Evolutionary conservation across 345 rosid genomes (phyloP).

Genomic region (Pelargonium nanum): DNA sequence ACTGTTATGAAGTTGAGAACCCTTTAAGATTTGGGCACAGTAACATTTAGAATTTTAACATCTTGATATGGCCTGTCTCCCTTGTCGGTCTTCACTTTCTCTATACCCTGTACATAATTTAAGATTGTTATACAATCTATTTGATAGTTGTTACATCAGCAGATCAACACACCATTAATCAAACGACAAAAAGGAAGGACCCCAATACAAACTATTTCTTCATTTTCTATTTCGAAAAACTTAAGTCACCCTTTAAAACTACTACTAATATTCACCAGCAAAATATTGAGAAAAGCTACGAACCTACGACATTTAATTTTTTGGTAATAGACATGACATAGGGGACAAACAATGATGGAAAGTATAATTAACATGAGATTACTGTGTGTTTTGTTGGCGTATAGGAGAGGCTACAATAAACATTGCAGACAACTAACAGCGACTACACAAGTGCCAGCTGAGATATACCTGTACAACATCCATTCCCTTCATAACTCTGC

Average conservation of each 20-base stretch:
- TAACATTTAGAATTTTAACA: slow-evolving; percentile 74
- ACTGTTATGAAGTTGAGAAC: neutral
- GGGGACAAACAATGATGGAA: neutral
- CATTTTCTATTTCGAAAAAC: too few relatives aligned
- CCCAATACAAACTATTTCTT: neutral
- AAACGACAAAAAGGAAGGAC: neutral
- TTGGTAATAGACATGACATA: neutral
- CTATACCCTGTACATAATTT: slow-evolving; percentile 48
- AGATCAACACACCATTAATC: neutral
- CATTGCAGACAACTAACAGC: neutral
- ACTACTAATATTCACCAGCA: too few relatives aligned
- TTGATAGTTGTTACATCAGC: neutral
- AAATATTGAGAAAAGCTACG: too few relatives aligned
- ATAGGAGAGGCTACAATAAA: neutral
- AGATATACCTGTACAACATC: slow-evolving; percentile 86
- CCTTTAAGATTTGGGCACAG: slow-evolving; percentile 63
- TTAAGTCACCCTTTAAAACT: too few relatives aligned
- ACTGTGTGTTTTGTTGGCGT: neutral
- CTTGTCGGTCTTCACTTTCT: slow-evolving; percentile 94
- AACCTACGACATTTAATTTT: too few relatives aligned
- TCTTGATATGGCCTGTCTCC: slow-evolving; percentile 81
- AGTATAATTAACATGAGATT: neutral
- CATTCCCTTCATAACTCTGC: slow-evolving; percentile 89
- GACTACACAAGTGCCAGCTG: neutral
- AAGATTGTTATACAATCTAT: neutral